phyloP scores from a whole-genome alignment of 2,329 filamentous ascomycete genomes.

The Capronia americana region DNA sequence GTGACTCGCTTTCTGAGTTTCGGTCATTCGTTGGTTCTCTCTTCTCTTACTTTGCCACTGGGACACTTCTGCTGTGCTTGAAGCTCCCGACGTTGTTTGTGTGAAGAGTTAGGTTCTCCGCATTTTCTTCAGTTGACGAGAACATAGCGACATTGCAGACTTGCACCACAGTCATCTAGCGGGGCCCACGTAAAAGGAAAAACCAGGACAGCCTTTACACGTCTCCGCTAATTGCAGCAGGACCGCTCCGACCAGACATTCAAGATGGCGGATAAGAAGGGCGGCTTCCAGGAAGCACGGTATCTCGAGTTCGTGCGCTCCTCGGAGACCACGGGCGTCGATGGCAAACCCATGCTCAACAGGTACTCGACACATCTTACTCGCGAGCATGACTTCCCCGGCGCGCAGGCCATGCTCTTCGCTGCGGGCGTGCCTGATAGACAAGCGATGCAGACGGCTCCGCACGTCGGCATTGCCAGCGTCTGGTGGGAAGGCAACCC shows the following conservation, averaged over 20 bases:
- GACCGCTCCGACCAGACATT: neutral
- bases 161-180: neutral
- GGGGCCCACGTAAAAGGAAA: neutral
- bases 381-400: constrained; percentile 85
- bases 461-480: constrained; percentile 87
- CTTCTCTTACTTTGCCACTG: neutral
- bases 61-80: neutral
- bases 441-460: constrained; percentile 85
- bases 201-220: neutral
- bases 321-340: constrained; percentile 57
- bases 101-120: neutral
- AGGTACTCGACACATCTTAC: constrained; percentile 85
- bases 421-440: constrained; percentile 84
- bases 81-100: neutral
- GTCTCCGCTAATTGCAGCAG: neutral
- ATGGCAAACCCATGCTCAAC: constrained; percentile 74
- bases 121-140: neutral
- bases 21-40: neutral
- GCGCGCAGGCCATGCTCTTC: constrained; percentile 95
- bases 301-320: constrained; percentile 66
- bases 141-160: neutral
- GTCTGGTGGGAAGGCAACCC: constrained; percentile 99
- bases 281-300: constrained; percentile 44
- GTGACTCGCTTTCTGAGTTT: neutral
- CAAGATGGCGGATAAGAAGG: constrained; percentile 9